A percentile compares a stretch with the other conserved stretches of the same genome.
Evolutionary conservation across 2,329 filamentous ascomycete species (phyloP).

Genomic region (Clathrospora elynae): DNA sequence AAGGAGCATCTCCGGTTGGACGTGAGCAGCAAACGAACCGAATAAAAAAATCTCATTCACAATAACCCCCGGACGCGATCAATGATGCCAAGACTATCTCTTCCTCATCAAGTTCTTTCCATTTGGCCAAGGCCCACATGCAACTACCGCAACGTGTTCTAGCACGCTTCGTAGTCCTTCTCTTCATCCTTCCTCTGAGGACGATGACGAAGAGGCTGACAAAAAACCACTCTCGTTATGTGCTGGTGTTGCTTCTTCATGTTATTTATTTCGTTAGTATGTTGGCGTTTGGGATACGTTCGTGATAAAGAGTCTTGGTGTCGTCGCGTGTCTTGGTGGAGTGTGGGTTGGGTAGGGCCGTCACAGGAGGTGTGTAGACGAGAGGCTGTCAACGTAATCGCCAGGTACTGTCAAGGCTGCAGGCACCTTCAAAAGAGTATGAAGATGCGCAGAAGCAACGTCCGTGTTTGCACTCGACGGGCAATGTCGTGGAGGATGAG

Average conservation of each 20-base stretch:
- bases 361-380: too few relatives aligned
- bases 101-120: neutral
- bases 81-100: conserved; percentile 4
- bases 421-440: too few relatives aligned
- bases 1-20: neutral
- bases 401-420: too few relatives aligned
- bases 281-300: conserved; percentile 6
- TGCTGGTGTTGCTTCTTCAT: neutral
- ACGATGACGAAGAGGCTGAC: neutral
- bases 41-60: neutral
- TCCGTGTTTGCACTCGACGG: too few relatives aligned
- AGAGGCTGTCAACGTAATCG: too few relatives aligned
- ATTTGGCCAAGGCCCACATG: too few relatives aligned
- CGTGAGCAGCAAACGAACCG: neutral
- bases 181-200: neutral
- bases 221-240: neutral
- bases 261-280: neutral
- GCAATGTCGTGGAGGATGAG: too few relatives aligned
- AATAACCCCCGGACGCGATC: neutral
- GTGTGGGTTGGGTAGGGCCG: neutral
- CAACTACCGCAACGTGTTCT: too few relatives aligned
- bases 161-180: too few relatives aligned
- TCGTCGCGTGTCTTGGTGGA: neutral
- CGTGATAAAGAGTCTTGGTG: neutral
- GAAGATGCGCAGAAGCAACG: too few relatives aligned